A percentile compares a stretch with the other conserved stretches of the same genome.
Evolutionary conservation across 768 basidiomycete genomes (phyloP).

Genomic region (Podaxis sp.): DNA sequence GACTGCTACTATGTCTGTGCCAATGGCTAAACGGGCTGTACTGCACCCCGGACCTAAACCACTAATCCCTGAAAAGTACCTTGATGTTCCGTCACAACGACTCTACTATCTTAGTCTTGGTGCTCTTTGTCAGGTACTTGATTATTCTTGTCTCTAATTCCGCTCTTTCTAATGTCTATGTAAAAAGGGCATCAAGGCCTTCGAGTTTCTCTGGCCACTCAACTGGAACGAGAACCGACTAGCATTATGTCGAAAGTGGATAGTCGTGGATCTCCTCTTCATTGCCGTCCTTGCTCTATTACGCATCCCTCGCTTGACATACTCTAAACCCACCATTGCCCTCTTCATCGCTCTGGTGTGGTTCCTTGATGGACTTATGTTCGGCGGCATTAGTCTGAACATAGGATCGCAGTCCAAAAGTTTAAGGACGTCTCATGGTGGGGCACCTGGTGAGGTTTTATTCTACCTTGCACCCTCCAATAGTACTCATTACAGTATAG

Average conservation of each 20-base stretch:
- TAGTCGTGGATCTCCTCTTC: constrained; percentile 63
- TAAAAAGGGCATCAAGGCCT: constrained; percentile 65
- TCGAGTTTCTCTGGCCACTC: constrained; percentile 63
- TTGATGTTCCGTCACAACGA: constrained; percentile 77
- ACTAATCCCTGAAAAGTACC: constrained; percentile 66
- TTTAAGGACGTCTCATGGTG: constrained; percentile 19
- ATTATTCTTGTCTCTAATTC: background rate
- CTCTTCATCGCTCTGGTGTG: constrained; percentile 60
- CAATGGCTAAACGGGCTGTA: background rate
- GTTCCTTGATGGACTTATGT: constrained; percentile 64
- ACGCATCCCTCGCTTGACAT: constrained; percentile 71
- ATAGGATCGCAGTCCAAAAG: constrained; percentile 8
- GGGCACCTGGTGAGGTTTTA: constrained; percentile 10
- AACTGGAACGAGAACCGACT: constrained; percentile 39
- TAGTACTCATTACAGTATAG: constrained; percentile 16
- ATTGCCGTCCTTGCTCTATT: constrained; percentile 53
- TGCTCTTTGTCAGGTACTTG: constrained; percentile 64
- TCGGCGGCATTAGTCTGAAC: constrained; percentile 67
- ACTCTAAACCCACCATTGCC: constrained; percentile 55
- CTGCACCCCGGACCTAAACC: constrained; percentile 24
- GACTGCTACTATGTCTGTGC: constrained; percentile 6
- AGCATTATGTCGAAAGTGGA: constrained; percentile 60
- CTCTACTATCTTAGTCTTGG: constrained; percentile 75
- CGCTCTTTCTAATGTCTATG: constrained; percentile 3
- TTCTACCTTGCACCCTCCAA: background rate